phyloP scores from a whole-genome alignment of 2,329 filamentous ascomycete genomes.

The Phyllosticta paracitricarpa region DNA sequence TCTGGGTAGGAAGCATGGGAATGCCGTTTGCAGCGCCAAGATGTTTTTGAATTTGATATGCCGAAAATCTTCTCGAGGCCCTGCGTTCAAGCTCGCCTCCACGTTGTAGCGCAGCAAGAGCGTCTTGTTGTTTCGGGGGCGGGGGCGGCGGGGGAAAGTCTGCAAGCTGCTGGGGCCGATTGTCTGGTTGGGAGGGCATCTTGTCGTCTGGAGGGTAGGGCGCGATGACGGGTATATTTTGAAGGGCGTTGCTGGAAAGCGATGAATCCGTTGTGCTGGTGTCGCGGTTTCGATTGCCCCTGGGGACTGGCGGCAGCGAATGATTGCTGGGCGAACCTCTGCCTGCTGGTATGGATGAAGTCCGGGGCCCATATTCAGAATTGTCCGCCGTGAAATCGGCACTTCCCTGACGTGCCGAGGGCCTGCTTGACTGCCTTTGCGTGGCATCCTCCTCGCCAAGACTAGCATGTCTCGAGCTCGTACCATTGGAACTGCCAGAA shows the following conservation, averaged over 20 bases:
- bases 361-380: slow-evolving; percentile 38
- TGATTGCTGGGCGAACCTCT: slow-evolving; percentile 31
- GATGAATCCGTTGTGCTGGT: slow-evolving; percentile 39
- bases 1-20: slow-evolving; percentile 73
- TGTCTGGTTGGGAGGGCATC: slow-evolving; percentile 30
- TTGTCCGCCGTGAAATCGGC: slow-evolving; percentile 25
- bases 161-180: slow-evolving; percentile 35
- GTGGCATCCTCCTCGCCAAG: slow-evolving; percentile 18
- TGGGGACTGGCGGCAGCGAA: slow-evolving; percentile 18
- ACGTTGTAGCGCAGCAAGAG: slow-evolving; percentile 79
- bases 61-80: slow-evolving; percentile 86
- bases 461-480: slow-evolving; percentile 30
- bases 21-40: slow-evolving; percentile 75
- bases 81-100: slow-evolving; percentile 86
- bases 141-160: slow-evolving; percentile 57
- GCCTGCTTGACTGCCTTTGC: slow-evolving; percentile 21
- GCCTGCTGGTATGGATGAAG: slow-evolving; percentile 35
- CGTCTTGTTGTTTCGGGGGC: slow-evolving; percentile 76
- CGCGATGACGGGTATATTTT: slow-evolving; percentile 64
- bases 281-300: slow-evolving; percentile 21
- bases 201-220: slow-evolving; percentile 58
- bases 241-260: slow-evolving; percentile 64
- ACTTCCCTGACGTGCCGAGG: slow-evolving; percentile 32
- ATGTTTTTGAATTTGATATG: slow-evolving; percentile 94
- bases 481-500: slow-evolving; percentile 29